Evolutionary conservation across 2,329 filamentous ascomycete species (phyloP).

Genomic region (Delphinella strobiligena): DNA sequence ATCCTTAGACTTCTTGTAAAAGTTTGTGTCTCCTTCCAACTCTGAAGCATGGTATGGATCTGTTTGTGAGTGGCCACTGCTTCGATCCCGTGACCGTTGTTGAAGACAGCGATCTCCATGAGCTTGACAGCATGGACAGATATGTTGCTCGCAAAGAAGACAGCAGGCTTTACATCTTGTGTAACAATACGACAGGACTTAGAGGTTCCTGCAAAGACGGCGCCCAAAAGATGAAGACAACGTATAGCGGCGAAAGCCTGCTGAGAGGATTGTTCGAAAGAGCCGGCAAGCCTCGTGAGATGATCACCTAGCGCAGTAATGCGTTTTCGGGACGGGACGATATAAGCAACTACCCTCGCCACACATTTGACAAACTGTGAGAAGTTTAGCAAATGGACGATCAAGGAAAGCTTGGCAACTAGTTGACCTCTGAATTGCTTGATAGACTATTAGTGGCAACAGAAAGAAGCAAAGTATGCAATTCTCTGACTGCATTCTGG

Average conservation of each 20-base stretch:
- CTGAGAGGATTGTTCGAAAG: slow-evolving; percentile 2
- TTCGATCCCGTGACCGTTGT: not conserved
- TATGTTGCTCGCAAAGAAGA: not conserved
- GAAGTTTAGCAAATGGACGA: slow-evolving; percentile 8
- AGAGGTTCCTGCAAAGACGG: slow-evolving; percentile 2
- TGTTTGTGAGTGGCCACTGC: slow-evolving; percentile 6
- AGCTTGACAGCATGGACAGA: not conserved
- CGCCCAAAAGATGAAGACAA: slow-evolving; percentile 1
- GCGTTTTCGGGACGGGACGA: slow-evolving; percentile 8
- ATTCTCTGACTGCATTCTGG: slow-evolving; percentile 1
- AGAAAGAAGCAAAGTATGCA: slow-evolving; percentile 6
- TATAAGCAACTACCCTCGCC: slow-evolving; percentile 10
- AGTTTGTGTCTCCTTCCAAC: slow-evolving; percentile 3
- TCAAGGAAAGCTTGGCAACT: not conserved
- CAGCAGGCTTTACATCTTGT: not conserved
- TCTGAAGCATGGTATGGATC: slow-evolving; percentile 1
- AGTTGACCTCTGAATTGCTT: slow-evolving; percentile 9
- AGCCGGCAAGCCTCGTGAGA: slow-evolving; percentile 3
- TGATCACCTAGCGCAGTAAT: slow-evolving; percentile 10
- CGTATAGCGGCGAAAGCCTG: not conserved
- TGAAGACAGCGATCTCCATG: slow-evolving; percentile 1
- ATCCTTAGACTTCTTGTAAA: slow-evolving; percentile 8
- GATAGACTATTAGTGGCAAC: not conserved
- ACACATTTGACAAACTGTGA: slow-evolving; percentile 10
- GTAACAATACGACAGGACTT: not conserved